Conservation (phyloP, 805 yeast species). For the Metschnikowia similis region DNA sequence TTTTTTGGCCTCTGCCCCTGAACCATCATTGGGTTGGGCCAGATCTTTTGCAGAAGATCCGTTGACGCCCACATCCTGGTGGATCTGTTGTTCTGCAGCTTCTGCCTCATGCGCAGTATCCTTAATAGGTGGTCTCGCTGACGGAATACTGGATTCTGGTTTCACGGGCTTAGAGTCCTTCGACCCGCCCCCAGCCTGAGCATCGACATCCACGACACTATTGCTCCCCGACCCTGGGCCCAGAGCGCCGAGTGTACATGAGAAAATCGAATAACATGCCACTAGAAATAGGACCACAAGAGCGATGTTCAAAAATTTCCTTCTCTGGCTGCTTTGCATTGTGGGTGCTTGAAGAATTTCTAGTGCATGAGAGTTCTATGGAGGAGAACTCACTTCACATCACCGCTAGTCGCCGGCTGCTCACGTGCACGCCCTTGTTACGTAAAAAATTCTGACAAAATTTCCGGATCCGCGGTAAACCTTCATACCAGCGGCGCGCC, state of each 20-base stretch:
- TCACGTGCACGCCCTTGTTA: not conserved
- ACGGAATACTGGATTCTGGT: not conserved
- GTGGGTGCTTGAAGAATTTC: not conserved
- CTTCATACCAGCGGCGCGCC: too few species aligned
- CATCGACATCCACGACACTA: conserved; percentile 16
- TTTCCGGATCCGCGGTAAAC: too few species aligned
- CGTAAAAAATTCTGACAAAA: not conserved
- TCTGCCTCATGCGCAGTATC: conserved; percentile 5
- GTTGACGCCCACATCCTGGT: not conserved
- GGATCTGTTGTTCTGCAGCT: conserved; percentile 11
- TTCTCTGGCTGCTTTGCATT: conserved; percentile 3
- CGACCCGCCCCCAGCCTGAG: conserved; percentile 11
- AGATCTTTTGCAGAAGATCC: not conserved
- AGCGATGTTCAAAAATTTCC: conserved; percentile 2
- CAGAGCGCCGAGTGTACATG: not conserved
- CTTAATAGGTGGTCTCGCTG: conserved; percentile 5
- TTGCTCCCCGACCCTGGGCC: not conserved
- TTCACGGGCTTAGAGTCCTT: conserved; percentile 3
- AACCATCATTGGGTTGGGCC: not conserved
- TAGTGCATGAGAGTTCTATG: not conserved
- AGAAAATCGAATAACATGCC: not conserved
- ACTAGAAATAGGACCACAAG: conserved; percentile 3
- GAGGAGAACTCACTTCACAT: not conserved
- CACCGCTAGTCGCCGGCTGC: not conserved
- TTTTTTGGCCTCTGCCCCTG: not conserved